Base-by-base conservation (phyloP, 495 filamentous ascomycete genomes). In the Rhypophila decipiens region DNA sequence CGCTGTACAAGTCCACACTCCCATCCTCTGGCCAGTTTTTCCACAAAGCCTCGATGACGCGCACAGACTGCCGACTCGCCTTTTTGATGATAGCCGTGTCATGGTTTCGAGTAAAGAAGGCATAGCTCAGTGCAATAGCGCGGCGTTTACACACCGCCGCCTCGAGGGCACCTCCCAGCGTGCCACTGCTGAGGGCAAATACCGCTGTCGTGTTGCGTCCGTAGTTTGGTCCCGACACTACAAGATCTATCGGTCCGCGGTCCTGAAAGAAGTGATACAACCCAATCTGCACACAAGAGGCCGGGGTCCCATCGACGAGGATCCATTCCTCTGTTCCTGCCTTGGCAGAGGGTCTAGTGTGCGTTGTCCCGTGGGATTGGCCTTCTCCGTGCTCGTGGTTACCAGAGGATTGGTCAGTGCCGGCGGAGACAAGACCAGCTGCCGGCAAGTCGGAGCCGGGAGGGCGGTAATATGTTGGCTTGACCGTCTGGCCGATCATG, bases 141-240 rank as follows among this genome's bases (percentile, higher is more conserved):
- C 76, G 81, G 44, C 78, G 78, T 27, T 77, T 80, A 56, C 87
- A 95, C 0, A 88, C 77, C n/a, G 93, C 90, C 9, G 85, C 91
- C 68, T 97, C 93, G 66, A 98, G 76, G 0, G 93, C 93, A 1
- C 82, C 93, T 15, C 93, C 93, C 39, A 98, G 70, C 0, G 93
- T 98, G 18, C 93, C 93, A 35, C 82, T 88, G 33, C 82, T 88
- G 43, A 98, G 69, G n/a, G 85, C 84, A 57, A 97, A 96, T 18
- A 96, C 75, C 1, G 91, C 87, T 0, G 93, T 97, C 3, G 86
- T 87, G 67, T 98, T 98, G 31, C 91, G 74, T 7, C 93, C 93
- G 68, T 95, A 96, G 63, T 98, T 98, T 5, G 93, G 93, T 1
- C 93, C 93, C 11, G 78, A 85, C 4, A 98, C 77, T 3, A 97